Evolutionary conservation across 2,329 filamentous ascomycete species (phyloP).

Genomic region (Blastomyces parvus): DNA sequence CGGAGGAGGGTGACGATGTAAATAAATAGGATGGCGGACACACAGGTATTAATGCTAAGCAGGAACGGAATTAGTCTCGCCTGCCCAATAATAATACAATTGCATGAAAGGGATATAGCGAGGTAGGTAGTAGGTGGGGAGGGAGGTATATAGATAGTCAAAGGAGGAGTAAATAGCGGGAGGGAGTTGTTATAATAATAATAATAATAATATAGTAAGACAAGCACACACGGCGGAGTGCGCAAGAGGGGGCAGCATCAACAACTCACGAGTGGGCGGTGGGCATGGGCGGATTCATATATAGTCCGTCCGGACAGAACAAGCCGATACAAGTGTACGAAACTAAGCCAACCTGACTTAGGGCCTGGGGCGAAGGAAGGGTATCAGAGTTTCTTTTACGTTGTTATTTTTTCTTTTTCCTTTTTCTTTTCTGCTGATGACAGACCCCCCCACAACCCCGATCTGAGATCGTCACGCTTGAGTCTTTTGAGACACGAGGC

Average conservation of each 20-base stretch:
- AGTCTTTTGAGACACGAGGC: slow-evolving; percentile 12
- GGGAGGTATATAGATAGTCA: not conserved
- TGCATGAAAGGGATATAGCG: not conserved
- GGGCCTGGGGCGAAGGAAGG: not conserved
- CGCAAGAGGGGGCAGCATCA: not conserved
- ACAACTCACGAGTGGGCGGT: not conserved
- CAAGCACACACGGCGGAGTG: not conserved
- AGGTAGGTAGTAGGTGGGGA: no score
- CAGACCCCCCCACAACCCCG: slow-evolving; percentile 10
- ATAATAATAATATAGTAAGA: no score
- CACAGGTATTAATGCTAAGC: not conserved
- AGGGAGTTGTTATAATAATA: not conserved
- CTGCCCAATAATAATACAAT: not conserved
- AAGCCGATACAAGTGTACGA: slow-evolving; percentile 5
- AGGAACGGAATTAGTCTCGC: not conserved
- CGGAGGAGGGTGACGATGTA: not conserved
- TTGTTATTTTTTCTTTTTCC: no score
- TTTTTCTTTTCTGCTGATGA: not conserved
- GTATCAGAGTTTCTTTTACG: slow-evolving; percentile 5
- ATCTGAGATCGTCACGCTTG: slow-evolving; percentile 22
- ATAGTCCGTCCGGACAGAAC: slow-evolving; percentile 3
- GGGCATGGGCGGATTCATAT: slow-evolving; percentile 6
- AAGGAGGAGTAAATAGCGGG: not conserved
- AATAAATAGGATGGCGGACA: not conserved
- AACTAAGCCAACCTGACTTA: slow-evolving; percentile 2